Evolutionary conservation across 768 basidiomycete genomes (phyloP).

Genomic region (Hydnum rufescens): DNA sequence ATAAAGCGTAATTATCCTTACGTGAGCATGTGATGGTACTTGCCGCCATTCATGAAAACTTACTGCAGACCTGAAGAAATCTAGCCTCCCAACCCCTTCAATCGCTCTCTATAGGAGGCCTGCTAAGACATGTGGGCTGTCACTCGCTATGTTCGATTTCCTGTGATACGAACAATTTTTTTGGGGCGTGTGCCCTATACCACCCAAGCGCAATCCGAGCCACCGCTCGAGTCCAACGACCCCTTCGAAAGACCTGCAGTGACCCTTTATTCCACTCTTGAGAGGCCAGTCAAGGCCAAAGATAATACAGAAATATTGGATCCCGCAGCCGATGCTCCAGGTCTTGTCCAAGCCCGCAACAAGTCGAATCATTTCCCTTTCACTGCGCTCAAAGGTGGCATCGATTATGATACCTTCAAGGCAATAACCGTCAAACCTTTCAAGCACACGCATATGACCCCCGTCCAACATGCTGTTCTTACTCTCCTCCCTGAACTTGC

Average conservation of each 20-base stretch:
- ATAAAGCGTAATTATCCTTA: no score
- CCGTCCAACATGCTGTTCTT: constrained; percentile 67
- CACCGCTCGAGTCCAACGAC: no score
- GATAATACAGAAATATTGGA: neutral
- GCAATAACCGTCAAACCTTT: constrained; percentile 49
- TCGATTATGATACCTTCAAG: constrained; percentile 24
- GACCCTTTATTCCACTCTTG: neutral
- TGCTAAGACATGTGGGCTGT: no score
- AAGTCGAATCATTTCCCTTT: constrained; percentile 13
- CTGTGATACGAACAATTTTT: no score
- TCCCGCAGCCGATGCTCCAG: neutral
- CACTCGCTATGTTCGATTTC: no score
- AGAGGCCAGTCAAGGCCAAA: neutral
- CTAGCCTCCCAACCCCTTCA: no score
- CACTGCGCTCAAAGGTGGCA: constrained; percentile 16
- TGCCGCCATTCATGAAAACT: no score
- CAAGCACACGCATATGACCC: constrained; percentile 48
- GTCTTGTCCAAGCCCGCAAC: neutral
- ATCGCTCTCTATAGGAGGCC: no score
- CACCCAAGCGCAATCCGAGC: no score
- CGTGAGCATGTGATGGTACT: no score
- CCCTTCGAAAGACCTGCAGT: neutral
- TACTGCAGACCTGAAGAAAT: no score
- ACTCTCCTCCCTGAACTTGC: constrained; percentile 53
- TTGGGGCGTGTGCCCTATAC: no score